Conservation (phyloP, 768 basidiomycete species). For the Leucogyrophana mollusca region DNA sequence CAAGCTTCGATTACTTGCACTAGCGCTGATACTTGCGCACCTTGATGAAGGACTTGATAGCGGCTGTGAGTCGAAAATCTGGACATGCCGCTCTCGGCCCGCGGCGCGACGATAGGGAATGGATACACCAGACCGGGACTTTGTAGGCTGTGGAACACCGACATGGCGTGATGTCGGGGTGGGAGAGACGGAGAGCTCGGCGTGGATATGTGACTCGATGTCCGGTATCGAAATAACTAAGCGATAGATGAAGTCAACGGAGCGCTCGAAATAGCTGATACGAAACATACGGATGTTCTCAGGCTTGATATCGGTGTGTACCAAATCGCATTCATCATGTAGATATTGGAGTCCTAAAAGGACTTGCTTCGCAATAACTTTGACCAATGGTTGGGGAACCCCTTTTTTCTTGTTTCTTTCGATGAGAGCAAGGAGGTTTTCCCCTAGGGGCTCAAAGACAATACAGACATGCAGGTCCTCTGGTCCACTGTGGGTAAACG, state of each 20-base stretch:
- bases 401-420: slow-evolving; percentile 82
- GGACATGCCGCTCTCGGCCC: slow-evolving; percentile 60
- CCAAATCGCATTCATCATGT: slow-evolving; percentile 88
- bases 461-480: slow-evolving; percentile 84
- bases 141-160: slow-evolving; percentile 71
- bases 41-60: slow-evolving; percentile 52
- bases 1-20: slow-evolving; percentile 19
- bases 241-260: slow-evolving; percentile 3
- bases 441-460: slow-evolving; percentile 85
- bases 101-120: slow-evolving; percentile 53
- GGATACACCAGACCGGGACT: slow-evolving; percentile 57
- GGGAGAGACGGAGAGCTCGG: slow-evolving; percentile 65
- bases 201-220: slow-evolving; percentile 68
- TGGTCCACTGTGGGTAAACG: slow-evolving; percentile 75
- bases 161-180: slow-evolving; percentile 79
- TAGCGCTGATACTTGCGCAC: slow-evolving; percentile 28
- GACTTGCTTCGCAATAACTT: slow-evolving; percentile 82
- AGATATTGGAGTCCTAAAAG: slow-evolving; percentile 89
- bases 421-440: slow-evolving; percentile 71
- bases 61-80: slow-evolving; percentile 83
- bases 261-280: slow-evolving; percentile 12
- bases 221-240: slow-evolving; percentile 84
- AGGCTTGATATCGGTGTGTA: slow-evolving; percentile 93
- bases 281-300: slow-evolving; percentile 85
- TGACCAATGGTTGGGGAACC: slow-evolving; percentile 79